Base-by-base conservation (phyloP, 1,139 yeast genomes). In the Saccharomyces pastorianus region DNA sequence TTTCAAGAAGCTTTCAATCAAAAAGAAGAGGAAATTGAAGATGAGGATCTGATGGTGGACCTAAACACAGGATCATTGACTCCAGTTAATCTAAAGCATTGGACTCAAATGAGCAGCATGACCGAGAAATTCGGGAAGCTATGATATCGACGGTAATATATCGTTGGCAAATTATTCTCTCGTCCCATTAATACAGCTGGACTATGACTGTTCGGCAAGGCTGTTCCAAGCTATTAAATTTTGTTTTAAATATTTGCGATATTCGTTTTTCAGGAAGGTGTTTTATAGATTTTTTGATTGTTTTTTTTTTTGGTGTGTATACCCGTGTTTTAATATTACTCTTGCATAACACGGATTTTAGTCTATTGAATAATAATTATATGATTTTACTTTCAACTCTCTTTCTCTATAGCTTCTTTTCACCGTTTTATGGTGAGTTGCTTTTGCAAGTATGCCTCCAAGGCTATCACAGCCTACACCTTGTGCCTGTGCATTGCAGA, bases 1-100 rank as follows among this genome's bases (percentile, higher is more conserved):
- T 38, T 38, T 17, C 44, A 23, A 14, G 25, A 46, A 46, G 31
- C 20, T 26, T 8, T 46, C 2, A 46, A 5, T 11, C 31, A 46
- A 46, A 26, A n/a, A 5, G 20, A 46, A 8, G 41, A 53, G 7
- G 53, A 55, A 29, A 55, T 53, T 25, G 65, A 59, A 20, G 62
- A 58, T 2, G 69, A 66, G 23, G 69, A 66, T 50, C 50, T 63
- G 55, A 55, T 67, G 32, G 71, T 66, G n/a, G 70, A 67, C 54
- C 55, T 65, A 28, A 63, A 55, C 51, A 58, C 68, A 1, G 69
- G 68, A 6, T 60, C 66, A 11, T 49, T 62, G 29, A 59, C 59
- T 34, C 60, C 68, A 3, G 64, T 61, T 52, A 61, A 59, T 44
- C 56, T 61, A 50, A 60, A 61, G 46, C 56, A 53, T 51, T 64